These are phyloP conservation scores for Gossypium australe DNA, from an alignment of 345 rosid species.

Conservation along the genomic window DNA sequence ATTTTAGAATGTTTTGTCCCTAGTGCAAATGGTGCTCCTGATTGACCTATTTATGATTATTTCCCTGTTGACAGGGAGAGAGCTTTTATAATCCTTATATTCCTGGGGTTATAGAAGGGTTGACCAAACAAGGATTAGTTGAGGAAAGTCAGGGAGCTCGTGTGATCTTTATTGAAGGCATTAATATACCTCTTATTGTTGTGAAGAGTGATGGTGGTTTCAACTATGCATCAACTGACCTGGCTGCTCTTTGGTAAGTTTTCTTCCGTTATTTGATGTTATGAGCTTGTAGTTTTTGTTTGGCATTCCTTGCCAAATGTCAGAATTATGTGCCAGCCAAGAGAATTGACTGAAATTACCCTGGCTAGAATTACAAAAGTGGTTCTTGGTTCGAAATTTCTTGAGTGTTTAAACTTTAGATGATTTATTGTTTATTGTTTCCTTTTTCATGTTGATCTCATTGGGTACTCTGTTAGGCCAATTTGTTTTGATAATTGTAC, in stretches of 20 bases:
- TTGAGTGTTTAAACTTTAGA: not conserved
- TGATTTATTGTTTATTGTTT: not conserved
- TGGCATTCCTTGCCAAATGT: not conserved
- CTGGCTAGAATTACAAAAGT: not conserved
- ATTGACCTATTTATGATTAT: not conserved
- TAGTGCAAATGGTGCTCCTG: not conserved
- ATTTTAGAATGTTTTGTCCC: not conserved
- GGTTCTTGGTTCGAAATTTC: not conserved
- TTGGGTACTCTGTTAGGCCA: not conserved
- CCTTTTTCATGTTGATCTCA: not conserved
- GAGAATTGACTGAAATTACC: not conserved
- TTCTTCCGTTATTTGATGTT: not conserved
- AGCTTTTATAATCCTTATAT: slow-evolving; percentile 90
- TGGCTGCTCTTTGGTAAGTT: slow-evolving; percentile 86
- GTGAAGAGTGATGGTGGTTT: slow-evolving; percentile 96
- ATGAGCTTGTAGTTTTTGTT: not conserved
- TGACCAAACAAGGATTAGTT: slow-evolving; percentile 58
- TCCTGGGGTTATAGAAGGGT: slow-evolving; percentile 48
- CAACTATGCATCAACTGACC: slow-evolving; percentile 94
- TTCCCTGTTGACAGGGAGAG: slow-evolving; percentile 66
- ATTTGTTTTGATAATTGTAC: not conserved
- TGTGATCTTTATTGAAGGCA: slow-evolving; percentile 74
- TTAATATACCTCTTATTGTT: slow-evolving; percentile 81
- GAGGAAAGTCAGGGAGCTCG: slow-evolving; percentile 93
- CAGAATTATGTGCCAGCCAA: not conserved